Evolutionary conservation across 139 green algal species (phyloP).

Genomic region (Chlorella vulgaris): DNA sequence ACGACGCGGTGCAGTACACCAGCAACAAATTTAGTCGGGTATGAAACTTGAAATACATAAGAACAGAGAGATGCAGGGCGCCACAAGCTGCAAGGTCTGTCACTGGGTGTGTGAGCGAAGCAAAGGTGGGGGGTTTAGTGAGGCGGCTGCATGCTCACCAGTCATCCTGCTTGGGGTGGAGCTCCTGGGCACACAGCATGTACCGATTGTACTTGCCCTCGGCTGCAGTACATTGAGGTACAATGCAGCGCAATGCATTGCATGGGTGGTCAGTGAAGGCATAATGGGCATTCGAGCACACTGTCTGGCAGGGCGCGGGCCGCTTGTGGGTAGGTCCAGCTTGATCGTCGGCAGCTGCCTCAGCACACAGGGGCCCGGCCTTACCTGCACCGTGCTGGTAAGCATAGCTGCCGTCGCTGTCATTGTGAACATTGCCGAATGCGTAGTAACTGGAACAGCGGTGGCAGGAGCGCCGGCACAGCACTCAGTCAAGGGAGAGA

Average conservation of each 20-base stretch:
- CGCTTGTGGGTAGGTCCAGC: too few species aligned
- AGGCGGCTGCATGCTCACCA: conserved; percentile 4
- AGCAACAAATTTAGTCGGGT: too few species aligned
- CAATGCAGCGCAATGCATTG: neutral
- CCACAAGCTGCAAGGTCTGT: neutral
- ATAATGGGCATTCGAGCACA: neutral
- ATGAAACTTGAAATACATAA: neutral
- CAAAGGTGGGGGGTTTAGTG: neutral
- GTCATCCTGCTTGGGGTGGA: conserved; percentile 3
- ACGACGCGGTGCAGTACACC: neutral
- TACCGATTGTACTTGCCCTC: conserved; percentile 48
- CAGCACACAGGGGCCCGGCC: too few species aligned
- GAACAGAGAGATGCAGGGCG: neutral
- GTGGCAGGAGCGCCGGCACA: neutral
- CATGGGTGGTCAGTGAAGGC: neutral
- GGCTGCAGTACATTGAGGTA: neutral
- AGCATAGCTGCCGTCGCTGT: conserved; percentile 1
- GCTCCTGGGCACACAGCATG: conserved; percentile 38
- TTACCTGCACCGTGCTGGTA: conserved; percentile 41
- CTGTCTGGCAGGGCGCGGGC: neutral
- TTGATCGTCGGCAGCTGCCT: too few species aligned
- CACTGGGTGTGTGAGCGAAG: neutral
- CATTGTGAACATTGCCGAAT: conserved; percentile 39
- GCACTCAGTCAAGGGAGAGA: neutral
- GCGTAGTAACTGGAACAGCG: conserved; percentile 15